phyloP scores from a whole-genome alignment of 2,329 filamentous ascomycete species.

The Cladosporium sp. region DNA sequence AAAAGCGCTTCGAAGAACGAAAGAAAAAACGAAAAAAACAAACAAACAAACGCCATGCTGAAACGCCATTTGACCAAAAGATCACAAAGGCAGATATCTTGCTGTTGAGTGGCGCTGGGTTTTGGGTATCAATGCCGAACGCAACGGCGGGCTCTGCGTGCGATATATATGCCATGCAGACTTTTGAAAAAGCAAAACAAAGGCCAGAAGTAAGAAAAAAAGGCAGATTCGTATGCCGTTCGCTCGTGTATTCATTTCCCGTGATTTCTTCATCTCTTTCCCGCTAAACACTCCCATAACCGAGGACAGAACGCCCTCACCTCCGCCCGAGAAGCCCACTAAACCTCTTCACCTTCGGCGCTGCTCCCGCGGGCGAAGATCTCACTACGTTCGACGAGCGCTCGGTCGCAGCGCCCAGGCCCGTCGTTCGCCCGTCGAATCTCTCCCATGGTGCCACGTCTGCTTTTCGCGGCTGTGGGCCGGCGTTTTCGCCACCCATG shows the following conservation, averaged over 20 bases:
- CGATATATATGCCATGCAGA: not conserved
- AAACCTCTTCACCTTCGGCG: constrained; percentile 15
- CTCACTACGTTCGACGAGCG: not conserved
- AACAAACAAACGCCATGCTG: not conserved
- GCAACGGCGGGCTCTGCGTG: not conserved
- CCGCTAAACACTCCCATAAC: not conserved
- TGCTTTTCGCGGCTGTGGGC: constrained; percentile 2
- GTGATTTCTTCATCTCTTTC: not conserved
- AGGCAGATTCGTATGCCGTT: too few relatives aligned
- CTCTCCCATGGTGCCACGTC: constrained; percentile 16
- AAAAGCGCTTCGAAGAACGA: not conserved
- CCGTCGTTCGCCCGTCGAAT: not conserved
- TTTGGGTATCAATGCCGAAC: not conserved
- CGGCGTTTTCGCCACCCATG: constrained; percentile 1
- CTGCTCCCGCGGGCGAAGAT: not conserved
- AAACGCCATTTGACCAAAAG: not conserved
- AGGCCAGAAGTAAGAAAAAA: not conserved
- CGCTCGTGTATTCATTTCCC: not conserved
- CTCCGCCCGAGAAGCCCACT: constrained; percentile 15
- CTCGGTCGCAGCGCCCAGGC: not conserved
- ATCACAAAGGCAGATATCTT: too few relatives aligned
- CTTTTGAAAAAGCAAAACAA: not conserved
- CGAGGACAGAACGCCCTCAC: not conserved
- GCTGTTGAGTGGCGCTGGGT: not conserved
- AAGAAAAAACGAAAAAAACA: not conserved